Evolutionary conservation across 2,329 filamentous ascomycete species (phyloP).

Genomic region (Leptographium procerum): DNA sequence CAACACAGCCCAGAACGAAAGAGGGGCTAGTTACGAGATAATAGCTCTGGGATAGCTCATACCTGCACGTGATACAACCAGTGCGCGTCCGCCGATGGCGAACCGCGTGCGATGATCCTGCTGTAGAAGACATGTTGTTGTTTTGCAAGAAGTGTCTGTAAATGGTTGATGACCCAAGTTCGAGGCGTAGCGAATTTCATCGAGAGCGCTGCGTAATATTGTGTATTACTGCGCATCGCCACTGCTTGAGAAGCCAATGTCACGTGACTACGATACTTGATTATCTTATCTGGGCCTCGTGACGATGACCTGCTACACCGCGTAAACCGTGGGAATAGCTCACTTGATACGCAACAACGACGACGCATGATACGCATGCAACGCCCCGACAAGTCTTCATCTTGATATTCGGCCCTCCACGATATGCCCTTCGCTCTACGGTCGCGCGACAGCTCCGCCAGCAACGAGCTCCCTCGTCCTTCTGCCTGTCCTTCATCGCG

Average conservation of each 20-base stretch:
- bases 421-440: neutral
- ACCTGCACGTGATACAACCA: neutral
- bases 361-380: neutral
- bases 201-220: no score
- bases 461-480: neutral
- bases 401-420: neutral
- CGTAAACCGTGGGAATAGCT: neutral
- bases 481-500: neutral
- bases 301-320: neutral
- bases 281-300: neutral
- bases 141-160: neutral
- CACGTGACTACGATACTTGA: neutral
- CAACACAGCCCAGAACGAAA: neutral
- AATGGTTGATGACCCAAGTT: neutral
- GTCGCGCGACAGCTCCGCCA: neutral
- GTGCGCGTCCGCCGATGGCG: neutral
- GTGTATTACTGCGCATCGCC: no score
- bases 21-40: no score
- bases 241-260: neutral
- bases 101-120: neutral
- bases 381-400: neutral
- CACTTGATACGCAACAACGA: neutral
- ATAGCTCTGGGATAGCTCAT: no score
- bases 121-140: neutral
- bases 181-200: no score